Evolutionary conservation across 345 rosid species (phyloP).

Genomic region (Physaria fendleri): DNA sequence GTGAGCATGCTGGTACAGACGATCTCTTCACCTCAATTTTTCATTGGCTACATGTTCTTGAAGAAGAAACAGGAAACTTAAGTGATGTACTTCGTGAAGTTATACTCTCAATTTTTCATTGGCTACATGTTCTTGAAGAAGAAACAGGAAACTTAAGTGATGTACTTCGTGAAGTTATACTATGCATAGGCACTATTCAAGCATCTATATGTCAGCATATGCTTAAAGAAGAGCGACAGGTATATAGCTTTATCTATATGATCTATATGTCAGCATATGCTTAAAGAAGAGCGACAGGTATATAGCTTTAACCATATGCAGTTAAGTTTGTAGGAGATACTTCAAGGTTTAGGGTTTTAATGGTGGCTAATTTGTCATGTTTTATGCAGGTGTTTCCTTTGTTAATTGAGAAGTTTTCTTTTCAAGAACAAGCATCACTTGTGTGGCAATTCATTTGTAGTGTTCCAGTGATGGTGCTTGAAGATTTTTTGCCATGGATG

Average conservation of each 20-base stretch:
- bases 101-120: constrained; percentile 58
- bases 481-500: constrained; percentile 82
- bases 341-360: too few species aligned
- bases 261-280: constrained; percentile 83
- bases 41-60: constrained; percentile 53
- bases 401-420: constrained; percentile 65
- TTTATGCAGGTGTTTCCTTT: constrained; percentile 60
- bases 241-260: too few species aligned
- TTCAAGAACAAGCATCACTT: constrained; percentile 69
- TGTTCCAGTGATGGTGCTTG: constrained; percentile 72
- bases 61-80: constrained; percentile 43
- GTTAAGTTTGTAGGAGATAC: too few species aligned
- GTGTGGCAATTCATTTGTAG: constrained; percentile 89
- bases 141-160: constrained; percentile 39
- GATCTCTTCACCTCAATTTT: constrained; percentile 67
- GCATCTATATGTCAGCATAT: constrained; percentile 82
- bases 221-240: constrained; percentile 97
- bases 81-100: constrained; percentile 35
- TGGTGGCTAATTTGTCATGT: too few species aligned
- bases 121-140: constrained; percentile 51
- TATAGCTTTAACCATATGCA: too few species aligned
- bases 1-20: constrained; percentile 83
- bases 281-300: constrained; percentile 94
- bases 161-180: constrained; percentile 63
- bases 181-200: constrained; percentile 77